Conservation (phyloP, 176 grass and related monocot genomes). For the Avena atlantica region DNA sequence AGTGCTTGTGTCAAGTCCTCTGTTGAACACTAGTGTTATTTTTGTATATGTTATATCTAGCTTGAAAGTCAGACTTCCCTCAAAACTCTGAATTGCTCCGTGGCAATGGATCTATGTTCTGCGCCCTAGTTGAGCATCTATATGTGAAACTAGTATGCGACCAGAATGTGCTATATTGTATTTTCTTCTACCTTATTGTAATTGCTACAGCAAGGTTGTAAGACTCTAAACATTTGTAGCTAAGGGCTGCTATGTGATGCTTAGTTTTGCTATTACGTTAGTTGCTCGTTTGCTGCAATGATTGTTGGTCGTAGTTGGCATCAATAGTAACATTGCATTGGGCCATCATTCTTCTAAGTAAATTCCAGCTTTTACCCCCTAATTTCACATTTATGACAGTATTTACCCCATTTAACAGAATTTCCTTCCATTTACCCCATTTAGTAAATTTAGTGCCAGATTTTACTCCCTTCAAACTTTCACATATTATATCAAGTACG, state of each 20-base stretch:
- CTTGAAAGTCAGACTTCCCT: slow-evolving; percentile 15
- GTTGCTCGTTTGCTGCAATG: background rate
- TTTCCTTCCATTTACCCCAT: no score
- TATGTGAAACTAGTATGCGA: slow-evolving; percentile 3
- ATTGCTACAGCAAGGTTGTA: slow-evolving; percentile 23
- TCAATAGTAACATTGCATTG: no score
- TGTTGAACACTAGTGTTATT: slow-evolving; percentile 13
- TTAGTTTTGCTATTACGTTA: background rate
- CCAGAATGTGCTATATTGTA: background rate
- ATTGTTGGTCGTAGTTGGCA: no score
- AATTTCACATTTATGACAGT: no score
- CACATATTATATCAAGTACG: no score
- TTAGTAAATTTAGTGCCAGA: no score
- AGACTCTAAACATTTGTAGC: background rate
- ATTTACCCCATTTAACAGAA: no score
- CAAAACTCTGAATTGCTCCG: background rate
- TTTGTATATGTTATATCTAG: slow-evolving; percentile 30
- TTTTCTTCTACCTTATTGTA: slow-evolving; percentile 26
- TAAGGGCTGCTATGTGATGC: background rate
- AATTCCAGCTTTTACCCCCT: no score
- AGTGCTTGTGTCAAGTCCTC: slow-evolving; percentile 22
- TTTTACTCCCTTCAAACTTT: no score
- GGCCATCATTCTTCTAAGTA: no score
- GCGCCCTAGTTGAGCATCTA: slow-evolving; percentile 16
- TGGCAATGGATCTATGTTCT: background rate